These are phyloP conservation scores for Rosellinia necatrix DNA, from an alignment of 2,329 filamentous ascomycete species.

Conservation along the genomic window DNA sequence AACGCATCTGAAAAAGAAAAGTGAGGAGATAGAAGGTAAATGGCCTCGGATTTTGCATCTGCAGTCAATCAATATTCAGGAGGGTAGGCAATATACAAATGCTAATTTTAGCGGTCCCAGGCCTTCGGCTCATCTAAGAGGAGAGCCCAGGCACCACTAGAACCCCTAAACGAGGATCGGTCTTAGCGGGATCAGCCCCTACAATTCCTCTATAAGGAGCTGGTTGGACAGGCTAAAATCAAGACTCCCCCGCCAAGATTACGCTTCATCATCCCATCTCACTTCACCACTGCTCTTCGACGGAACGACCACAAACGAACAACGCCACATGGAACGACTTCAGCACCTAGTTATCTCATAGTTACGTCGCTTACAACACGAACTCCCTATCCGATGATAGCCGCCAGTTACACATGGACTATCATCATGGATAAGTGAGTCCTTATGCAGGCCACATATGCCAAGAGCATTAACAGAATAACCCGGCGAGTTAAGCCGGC, in stretches of 20 bases:
- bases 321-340: slow-evolving; percentile 3
- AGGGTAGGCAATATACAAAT: slow-evolving; percentile 24
- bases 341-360: too few relatives aligned
- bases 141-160: slow-evolving; percentile 11
- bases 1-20: neutral
- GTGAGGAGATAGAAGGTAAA: neutral
- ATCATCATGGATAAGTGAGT: neutral
- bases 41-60: slow-evolving; percentile 7
- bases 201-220: slow-evolving; percentile 17
- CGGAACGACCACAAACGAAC: slow-evolving; percentile 11
- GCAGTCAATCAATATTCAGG: slow-evolving; percentile 17
- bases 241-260: slow-evolving; percentile 27
- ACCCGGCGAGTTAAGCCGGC: neutral
- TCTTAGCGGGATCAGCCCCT: slow-evolving; percentile 22
- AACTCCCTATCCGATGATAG: slow-evolving; percentile 3
- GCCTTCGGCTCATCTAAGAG: slow-evolving; percentile 14
- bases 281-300: slow-evolving; percentile 5
- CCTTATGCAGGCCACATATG: slow-evolving; percentile 1
- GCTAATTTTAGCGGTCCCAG: slow-evolving; percentile 27
- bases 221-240: slow-evolving; percentile 28
- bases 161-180: neutral
- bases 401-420: neutral
- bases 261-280: neutral
- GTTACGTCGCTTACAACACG: too few relatives aligned
- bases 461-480: neutral